Base-by-base conservation (phyloP, 768 basidiomycete genomes). In the Hericium alpestre region DNA sequence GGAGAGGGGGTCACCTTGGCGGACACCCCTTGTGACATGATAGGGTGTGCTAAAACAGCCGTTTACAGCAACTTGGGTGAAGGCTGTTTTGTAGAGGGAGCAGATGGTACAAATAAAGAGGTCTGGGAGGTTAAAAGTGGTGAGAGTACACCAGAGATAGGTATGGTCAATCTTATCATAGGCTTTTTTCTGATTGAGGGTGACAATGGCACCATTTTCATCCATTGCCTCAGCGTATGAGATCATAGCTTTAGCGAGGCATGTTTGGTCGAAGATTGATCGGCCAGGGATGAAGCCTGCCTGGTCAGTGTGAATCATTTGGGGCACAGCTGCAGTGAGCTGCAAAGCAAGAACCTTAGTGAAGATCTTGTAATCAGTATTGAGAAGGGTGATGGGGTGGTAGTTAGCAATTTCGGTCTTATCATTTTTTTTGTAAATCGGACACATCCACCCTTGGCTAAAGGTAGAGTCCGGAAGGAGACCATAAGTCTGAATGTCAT, bases 391-490 rank as follows among this genome's bases (percentile, higher is more conserved):
- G 2, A 65, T 65, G 0, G 64, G 64, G 9, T 59, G 37, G 49
- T 63, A 63, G 41, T 61, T 61, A 1, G 15, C 53, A 13, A 63
- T 59, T 0, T 59, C 46, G 1, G 37, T 23, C n/a, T 23, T 12
- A 43, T 64, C 62, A 4, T 64, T 69, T 46, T 77, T 77, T 38
- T 78, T 78, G 56, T 72, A 77, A 0, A 78, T 27, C 0, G 70
- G 74, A 64, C 72, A 66, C 56, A 70, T 65, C 63, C 64, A 66
- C 0, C 74, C 75, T 6, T 65, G 48, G 0, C 67, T 23, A 51
- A 73, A 78, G 18, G 38, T 15, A 0, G 58, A n/a, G 3, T 18
- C 3, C 1, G 13, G 6, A 3, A 22, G 1, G 0, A 25, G 22
- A 0, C 58, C 51, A 1, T 53, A 16, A 0, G 1, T 18, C 38